Conservation (phyloP, 2,329 filamentous ascomycete genomes). For the Ceratocystis diversiconidia region DNA sequence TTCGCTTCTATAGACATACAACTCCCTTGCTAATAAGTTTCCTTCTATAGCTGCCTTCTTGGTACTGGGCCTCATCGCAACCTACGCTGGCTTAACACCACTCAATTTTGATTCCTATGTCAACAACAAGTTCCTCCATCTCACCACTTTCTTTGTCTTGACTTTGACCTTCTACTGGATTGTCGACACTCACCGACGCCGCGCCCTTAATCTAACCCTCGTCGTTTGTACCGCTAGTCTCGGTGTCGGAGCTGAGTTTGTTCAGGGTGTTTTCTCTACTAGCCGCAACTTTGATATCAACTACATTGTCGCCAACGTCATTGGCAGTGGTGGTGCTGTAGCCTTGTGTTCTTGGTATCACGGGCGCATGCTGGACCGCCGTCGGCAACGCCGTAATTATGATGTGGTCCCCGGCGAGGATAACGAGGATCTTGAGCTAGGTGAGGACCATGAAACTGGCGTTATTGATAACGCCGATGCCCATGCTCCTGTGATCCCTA, state of each 20-base stretch:
- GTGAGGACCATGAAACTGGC: constrained; percentile 54
- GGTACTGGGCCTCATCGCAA: constrained; percentile 58
- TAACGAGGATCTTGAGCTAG: constrained; percentile 60
- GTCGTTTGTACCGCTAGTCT: constrained; percentile 60
- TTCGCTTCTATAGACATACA: constrained; percentile 5
- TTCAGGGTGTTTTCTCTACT: constrained; percentile 63
- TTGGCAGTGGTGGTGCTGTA: constrained; percentile 59
- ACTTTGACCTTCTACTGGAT: constrained; percentile 93
- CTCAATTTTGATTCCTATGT: constrained; percentile 43
- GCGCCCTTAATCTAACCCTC: constrained; percentile 70
- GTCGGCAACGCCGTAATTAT: constrained; percentile 60
- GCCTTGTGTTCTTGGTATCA: constrained; percentile 82
- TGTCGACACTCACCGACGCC: constrained; percentile 75
- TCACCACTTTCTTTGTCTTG: constrained; percentile 76
- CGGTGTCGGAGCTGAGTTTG: constrained; percentile 59
- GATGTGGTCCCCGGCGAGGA: constrained; percentile 50
- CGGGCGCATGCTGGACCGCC: constrained; percentile 83
- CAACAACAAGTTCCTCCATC: constrained; percentile 84
- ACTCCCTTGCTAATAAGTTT: background rate
- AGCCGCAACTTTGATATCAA: constrained; percentile 59
- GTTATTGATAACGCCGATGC: constrained; percentile 30
- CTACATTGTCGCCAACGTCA: constrained; percentile 76
- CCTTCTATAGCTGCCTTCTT: constrained; percentile 46
- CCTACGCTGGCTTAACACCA: constrained; percentile 63
- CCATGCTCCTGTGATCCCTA: constrained; percentile 24